A percentile compares a stretch with the other conserved stretches of the same genome.
These are phyloP conservation scores for Leccinellum rugosiceps DNA, from an alignment of 768 basidiomycete species.

Conservation along the genomic window DNA sequence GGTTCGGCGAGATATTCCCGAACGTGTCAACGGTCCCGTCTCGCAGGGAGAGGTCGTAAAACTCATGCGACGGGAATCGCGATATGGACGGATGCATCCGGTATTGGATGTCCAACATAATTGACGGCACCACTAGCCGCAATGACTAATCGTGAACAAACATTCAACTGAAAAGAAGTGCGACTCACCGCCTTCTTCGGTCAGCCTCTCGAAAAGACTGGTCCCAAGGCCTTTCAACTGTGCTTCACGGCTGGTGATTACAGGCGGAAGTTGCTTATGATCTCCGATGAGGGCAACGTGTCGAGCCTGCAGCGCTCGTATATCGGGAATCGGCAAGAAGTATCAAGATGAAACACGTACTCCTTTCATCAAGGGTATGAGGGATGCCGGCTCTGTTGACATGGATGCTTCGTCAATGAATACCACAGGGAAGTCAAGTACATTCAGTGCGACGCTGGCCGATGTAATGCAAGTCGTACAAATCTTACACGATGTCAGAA, in stretches of 20 bases:
- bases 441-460: slow-evolving; percentile 58
- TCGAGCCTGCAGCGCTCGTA: slow-evolving; percentile 48
- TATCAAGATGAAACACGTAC: slow-evolving; percentile 45
- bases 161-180: background rate
- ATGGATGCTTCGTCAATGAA: slow-evolving; percentile 95
- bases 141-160: slow-evolving; percentile 8
- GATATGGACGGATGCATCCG: slow-evolving; percentile 94
- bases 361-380: slow-evolving; percentile 93
- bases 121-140: slow-evolving; percentile 68
- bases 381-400: slow-evolving; percentile 90
- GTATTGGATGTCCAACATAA: slow-evolving; percentile 94
- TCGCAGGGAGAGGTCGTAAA: slow-evolving; percentile 66
- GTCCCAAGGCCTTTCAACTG: slow-evolving; percentile 67
- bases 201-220: slow-evolving; percentile 86
- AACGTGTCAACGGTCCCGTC: slow-evolving; percentile 69
- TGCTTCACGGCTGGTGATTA: slow-evolving; percentile 78
- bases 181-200: slow-evolving; percentile 74
- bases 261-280: slow-evolving; percentile 92
- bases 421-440: slow-evolving; percentile 87
- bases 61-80: slow-evolving; percentile 78
- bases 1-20: slow-evolving; percentile 44
- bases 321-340: slow-evolving; percentile 8
- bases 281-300: slow-evolving; percentile 94
- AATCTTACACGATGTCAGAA: slow-evolving; percentile 44
- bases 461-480: slow-evolving; percentile 88